Conservation (phyloP, 2,329 filamentous ascomycete genomes). For the Apiospora arundinis region DNA sequence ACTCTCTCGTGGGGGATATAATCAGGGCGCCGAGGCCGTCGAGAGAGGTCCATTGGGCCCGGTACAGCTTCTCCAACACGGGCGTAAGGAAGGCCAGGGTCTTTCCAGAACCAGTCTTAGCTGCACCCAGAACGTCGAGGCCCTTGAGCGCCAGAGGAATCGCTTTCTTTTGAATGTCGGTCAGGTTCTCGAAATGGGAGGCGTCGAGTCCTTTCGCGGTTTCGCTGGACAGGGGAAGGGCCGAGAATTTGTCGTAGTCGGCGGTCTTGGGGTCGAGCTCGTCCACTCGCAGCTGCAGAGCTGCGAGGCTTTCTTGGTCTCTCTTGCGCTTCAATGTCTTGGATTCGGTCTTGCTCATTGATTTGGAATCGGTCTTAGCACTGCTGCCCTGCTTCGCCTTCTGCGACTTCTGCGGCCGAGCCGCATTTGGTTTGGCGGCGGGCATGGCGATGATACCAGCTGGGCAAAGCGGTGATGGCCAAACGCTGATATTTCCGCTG, state of each 20-base stretch:
- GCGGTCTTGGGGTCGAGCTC: conserved; percentile 63
- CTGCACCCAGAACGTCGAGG: conserved; percentile 87
- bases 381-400: conserved; percentile 34
- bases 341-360: conserved; percentile 32
- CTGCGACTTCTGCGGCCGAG: conserved; percentile 29
- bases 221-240: conserved; percentile 84
- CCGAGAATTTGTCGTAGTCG: conserved; percentile 73
- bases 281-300: conserved; percentile 46
- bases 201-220: conserved; percentile 81
- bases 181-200: conserved; percentile 88
- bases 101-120: conserved; percentile 95
- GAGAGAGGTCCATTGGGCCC: conserved; percentile 84
- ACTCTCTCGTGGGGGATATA: conserved; percentile 90
- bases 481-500: neutral
- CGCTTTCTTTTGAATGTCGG: conserved; percentile 90
- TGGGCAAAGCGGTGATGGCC: neutral
- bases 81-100: conserved; percentile 92
- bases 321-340: conserved; percentile 50
- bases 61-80: conserved; percentile 90
- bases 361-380: neutral
- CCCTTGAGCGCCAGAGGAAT: conserved; percentile 87
- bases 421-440: neutral
- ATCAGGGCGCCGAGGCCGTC: conserved; percentile 94
- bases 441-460: neutral
- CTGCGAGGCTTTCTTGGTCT: conserved; percentile 47